A percentile compares a stretch with the other conserved stretches of the same genome.
phyloP scores from a whole-genome alignment of 352 stramenopile genomes.

The Phytophthora nicotianae region DNA sequence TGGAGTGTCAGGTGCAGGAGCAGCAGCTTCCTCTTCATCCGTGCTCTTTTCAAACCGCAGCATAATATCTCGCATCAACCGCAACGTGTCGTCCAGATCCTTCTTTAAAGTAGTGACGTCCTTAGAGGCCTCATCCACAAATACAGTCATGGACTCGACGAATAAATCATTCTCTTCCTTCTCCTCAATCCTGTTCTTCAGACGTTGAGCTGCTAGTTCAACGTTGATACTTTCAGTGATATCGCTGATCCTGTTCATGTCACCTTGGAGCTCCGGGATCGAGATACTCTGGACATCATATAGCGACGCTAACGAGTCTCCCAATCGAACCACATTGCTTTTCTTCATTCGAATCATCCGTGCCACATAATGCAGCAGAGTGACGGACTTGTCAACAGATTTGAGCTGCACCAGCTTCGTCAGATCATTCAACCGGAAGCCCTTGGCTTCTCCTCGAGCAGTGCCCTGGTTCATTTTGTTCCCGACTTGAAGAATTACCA shows the following conservation, averaged over 20 bases:
- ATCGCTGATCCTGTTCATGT: constrained; percentile 72
- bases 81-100: constrained; percentile 55
- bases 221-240: constrained; percentile 65
- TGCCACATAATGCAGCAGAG: constrained; percentile 76
- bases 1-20: constrained; percentile 12
- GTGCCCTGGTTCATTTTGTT: constrained; percentile 90
- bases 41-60: constrained; percentile 60
- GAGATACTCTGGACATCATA: constrained; percentile 82
- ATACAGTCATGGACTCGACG: constrained; percentile 68
- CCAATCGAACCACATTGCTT: constrained; percentile 59
- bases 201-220: constrained; percentile 65
- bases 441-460: constrained; percentile 66
- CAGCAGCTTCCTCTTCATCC: constrained; percentile 30
- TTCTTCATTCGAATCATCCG: constrained; percentile 76
- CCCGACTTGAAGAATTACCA: constrained; percentile 77
- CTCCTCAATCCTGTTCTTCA: constrained; percentile 80
- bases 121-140: constrained; percentile 48
- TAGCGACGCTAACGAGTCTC: constrained; percentile 66
- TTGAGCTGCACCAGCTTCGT: constrained; percentile 77
- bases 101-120: constrained; percentile 44
- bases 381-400: constrained; percentile 61
- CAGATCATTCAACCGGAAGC: constrained; percentile 69
- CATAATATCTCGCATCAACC: constrained; percentile 64
- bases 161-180: constrained; percentile 68
- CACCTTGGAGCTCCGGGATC: constrained; percentile 71